phyloP scores from a whole-genome alignment of 495 filamentous ascomycete genomes.

The Penicillium daleae region DNA sequence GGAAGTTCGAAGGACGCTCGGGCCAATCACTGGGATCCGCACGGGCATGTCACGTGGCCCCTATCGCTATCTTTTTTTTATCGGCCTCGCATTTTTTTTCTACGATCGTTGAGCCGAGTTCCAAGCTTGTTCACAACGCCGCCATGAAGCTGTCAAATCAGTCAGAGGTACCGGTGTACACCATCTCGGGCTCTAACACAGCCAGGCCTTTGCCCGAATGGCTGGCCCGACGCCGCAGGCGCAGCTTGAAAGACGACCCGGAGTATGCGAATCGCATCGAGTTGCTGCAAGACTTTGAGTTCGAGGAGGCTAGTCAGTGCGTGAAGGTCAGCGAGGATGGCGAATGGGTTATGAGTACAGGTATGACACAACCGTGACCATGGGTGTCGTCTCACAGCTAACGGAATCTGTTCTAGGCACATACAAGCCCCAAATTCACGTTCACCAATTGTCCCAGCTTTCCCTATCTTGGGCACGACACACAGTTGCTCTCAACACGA shows the following conservation, averaged over 20 bases:
- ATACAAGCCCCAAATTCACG: slow-evolving; percentile 97
- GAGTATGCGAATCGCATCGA: slow-evolving; percentile 94
- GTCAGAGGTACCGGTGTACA: slow-evolving; percentile 91
- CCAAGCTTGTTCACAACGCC: slow-evolving; percentile 13
- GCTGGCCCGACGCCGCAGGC: slow-evolving; percentile 86
- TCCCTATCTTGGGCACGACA: slow-evolving; percentile 92
- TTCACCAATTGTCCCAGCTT: slow-evolving; percentile 89
- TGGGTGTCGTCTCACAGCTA: slow-evolving; percentile 18
- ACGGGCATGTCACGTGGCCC: slow-evolving; percentile 31
- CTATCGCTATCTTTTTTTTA: slow-evolving; percentile 58
- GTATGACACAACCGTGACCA: slow-evolving; percentile 47
- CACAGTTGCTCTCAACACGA: slow-evolving; percentile 90
- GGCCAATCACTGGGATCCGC: slow-evolving; percentile 31
- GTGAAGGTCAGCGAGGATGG: slow-evolving; percentile 93
- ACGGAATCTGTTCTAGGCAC: slow-evolving; percentile 53
- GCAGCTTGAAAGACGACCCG: slow-evolving; percentile 89
- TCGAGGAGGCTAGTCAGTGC: slow-evolving; percentile 96
- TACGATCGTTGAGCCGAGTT: slow-evolving; percentile 1
- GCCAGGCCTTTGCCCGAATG: slow-evolving; percentile 93
- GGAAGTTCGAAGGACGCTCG: slow-evolving; percentile 35
- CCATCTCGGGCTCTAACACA: slow-evolving; percentile 89
- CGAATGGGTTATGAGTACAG: slow-evolving; percentile 97
- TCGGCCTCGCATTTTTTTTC: slow-evolving; percentile 33
- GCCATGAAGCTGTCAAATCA: slow-evolving; percentile 88
- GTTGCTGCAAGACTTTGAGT: slow-evolving; percentile 96